phyloP scores from a whole-genome alignment of 345 rosid genomes.

The Bretschneidera sinensis region DNA sequence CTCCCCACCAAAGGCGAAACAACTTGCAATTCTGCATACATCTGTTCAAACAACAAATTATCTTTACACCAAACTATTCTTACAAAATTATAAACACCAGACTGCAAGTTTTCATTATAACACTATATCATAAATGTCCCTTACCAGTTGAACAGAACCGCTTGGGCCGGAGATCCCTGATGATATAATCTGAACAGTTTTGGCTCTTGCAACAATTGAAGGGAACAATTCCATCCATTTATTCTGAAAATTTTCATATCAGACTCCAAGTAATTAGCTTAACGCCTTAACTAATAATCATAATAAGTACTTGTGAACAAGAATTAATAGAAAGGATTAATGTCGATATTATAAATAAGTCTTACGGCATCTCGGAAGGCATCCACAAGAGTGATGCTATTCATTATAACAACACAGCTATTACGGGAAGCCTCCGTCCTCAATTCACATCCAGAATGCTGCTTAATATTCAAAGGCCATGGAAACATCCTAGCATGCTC shows the following conservation, averaged over 20 bases:
- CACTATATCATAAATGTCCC: too few species aligned
- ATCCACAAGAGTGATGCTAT: constrained; percentile 72
- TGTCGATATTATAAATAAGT: too few species aligned
- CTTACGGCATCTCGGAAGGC: constrained; percentile 81
- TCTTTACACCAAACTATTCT: too few species aligned
- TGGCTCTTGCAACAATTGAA: constrained; percentile 84
- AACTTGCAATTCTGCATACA: constrained; percentile 82
- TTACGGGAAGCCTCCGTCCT: constrained; percentile 73
- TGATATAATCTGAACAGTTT: constrained; percentile 63
- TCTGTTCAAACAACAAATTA: constrained; percentile 45
- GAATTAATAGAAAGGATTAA: too few species aligned
- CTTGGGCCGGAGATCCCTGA: constrained; percentile 60
- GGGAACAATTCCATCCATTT: constrained; percentile 93
- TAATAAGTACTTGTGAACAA: too few species aligned
- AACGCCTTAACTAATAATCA: too few species aligned
- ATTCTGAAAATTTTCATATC: constrained; percentile 37
- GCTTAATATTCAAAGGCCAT: constrained; percentile 49
- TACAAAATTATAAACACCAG: too few species aligned
- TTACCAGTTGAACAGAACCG: constrained; percentile 84
- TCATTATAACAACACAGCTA: constrained; percentile 78
- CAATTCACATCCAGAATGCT: constrained; percentile 31
- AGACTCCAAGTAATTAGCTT: too few species aligned
- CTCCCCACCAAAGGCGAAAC: constrained; percentile 82
- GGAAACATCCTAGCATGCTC: constrained; percentile 67
- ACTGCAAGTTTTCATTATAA: too few species aligned